Evolutionary conservation across 2,329 filamentous ascomycete genomes (phyloP), one percentile per base, ranked within the genome.

Genomic region (Scytalidium sp.): DNA sequence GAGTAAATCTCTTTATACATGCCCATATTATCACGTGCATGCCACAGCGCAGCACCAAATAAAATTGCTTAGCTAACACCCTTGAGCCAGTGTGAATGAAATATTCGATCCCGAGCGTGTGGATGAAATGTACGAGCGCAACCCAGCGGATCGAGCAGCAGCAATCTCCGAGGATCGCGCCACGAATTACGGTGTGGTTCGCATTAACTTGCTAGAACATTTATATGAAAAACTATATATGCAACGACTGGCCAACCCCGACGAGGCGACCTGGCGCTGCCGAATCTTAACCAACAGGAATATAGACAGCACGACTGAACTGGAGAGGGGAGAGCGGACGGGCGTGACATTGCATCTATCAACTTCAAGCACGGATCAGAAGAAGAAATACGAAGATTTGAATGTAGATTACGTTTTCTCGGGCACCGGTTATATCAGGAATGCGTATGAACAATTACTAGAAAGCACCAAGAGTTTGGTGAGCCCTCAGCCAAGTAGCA

Each of bases 161-260:
- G 74, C 75, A 21, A 74, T 96, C 46, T 71, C 76, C 15, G 83
- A 84, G 46, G 89, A 95, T 59, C 86, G 87, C 52, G 84, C 84
- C 23, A 97, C 93, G 53, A 97, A 97, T 74, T 97, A 97, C 68
- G 88, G 90, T 46, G 93, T 97, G 3, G 93, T 99, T 3, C 85
- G 93, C 7, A 80, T 96, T n/a, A 83, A 90, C 57, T 80, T 97
- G 45, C 88, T 97, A 50, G 93, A 97, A 68, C 81, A 86, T 50
- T 81, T 97, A 23, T 97, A 95, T 69, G 84, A 93, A 68, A 82
- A 81, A 50, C 84, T 96, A 72, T 97, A 97, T 70, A 80, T 90
- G 49, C 93, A 97, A 70, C 83, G 85, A 45, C 79, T 96, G 47
- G 76, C 80, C 43, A 80, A 81, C 50, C 71, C 77, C 17, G 84